phyloP scores from a whole-genome alignment of 2,329 filamentous ascomycete genomes.

The Mariannaea elegans region DNA sequence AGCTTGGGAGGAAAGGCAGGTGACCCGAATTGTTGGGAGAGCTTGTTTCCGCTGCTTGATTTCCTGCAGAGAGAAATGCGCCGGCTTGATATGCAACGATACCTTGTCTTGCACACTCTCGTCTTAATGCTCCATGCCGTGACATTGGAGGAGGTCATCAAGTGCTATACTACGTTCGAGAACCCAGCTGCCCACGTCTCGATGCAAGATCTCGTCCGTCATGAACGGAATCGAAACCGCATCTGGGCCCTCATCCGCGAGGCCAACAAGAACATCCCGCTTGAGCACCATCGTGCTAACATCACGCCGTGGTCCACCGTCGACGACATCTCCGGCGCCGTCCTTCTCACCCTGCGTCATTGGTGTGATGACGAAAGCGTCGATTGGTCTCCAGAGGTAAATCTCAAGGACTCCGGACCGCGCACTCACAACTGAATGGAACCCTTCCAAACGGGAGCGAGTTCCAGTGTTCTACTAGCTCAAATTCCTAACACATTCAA shows the following conservation, averaged over 20 bases:
- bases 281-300: conserved; percentile 42
- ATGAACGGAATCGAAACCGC: conserved; percentile 39
- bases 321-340: conserved; percentile 53
- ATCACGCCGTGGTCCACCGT: conserved; percentile 54
- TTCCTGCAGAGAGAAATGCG: conserved; percentile 52
- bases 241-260: conserved; percentile 46
- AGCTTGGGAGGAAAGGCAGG: conserved; percentile 53
- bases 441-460: not conserved
- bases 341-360: conserved; percentile 51
- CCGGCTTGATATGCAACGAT: conserved; percentile 44
- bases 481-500: conserved; percentile 2
- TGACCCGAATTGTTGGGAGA: conserved; percentile 54
- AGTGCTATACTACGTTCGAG: conserved; percentile 44
- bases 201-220: conserved; percentile 33
- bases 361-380: conserved; percentile 57
- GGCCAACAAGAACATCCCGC: conserved; percentile 41
- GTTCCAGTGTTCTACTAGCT: conserved; percentile 12
- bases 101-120: conserved; percentile 53
- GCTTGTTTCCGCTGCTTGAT: conserved; percentile 55
- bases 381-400: conserved; percentile 55
- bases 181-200: conserved; percentile 19
- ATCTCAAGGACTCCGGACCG: conserved; percentile 22
- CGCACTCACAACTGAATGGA: not conserved
- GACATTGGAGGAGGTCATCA: conserved; percentile 56
- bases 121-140: conserved; percentile 55